Evolutionary conservation across 2,329 filamentous ascomycete genomes (phyloP), one percentile per base, ranked within the genome.

Genomic region (Exutisphaerella laricina): DNA sequence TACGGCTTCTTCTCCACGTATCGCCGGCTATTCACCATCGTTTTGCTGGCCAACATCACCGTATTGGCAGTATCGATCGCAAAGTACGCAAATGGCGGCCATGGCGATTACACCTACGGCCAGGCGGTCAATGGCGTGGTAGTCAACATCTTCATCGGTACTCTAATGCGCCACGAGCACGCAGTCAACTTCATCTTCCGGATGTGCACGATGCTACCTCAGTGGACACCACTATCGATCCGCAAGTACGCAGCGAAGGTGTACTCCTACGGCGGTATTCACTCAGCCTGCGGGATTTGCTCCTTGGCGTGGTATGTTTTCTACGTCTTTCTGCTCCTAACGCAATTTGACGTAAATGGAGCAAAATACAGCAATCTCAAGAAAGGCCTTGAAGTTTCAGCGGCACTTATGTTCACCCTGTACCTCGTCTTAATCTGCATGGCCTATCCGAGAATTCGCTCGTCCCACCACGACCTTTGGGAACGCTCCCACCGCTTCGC

Each of bases 401-500:
- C 84, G 18, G 74, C 77, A 57, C 57, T 80, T 29, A 70, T 85
- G 29, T 68, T 78, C 32, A 68, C 85, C 51, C 55, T 77, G 41
- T 70, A 85, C 51, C 55, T 77, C 42, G 57, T 68, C 28, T 82
- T 88, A 56, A 70, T 84, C 38, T 65, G 69, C 34, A 75, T 79
- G 39, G 80, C 85, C 2, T 74, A 82, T 59, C 84, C 85, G 3
- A 60, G 63, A 7, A 70, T 88, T 52, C 78, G 85, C 16, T 69
- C 72, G 52, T 73, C 70, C 34, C 70, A 73, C 49, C 84, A 88
- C 66, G 76, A 88, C 63, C 63, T 73, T 43, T 88, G 87, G 58
- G 85, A 88, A 66, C 65, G 77, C 35, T 75, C 75, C 34, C 85
- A 88, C 64, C 80, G 84, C 35, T 88, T 84, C 61, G 74, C 74